A percentile compares a stretch with the other conserved stretches of the same genome.
Evolutionary conservation across 805 yeast species (phyloP).

Genomic region (Lipomyces chichibuensis): DNA sequence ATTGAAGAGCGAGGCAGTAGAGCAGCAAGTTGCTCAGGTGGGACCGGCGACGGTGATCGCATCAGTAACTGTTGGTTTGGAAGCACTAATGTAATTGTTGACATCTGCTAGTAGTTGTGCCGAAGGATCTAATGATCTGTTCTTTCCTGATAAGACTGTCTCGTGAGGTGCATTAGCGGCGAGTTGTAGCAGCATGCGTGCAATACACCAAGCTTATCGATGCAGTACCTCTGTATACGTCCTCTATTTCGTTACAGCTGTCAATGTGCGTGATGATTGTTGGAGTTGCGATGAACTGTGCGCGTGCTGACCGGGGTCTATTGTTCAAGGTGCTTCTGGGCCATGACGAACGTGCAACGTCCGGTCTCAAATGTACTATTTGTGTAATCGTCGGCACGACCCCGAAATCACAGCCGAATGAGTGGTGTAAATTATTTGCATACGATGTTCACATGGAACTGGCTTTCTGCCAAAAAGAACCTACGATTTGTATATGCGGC

Average conservation of each 20-base stretch:
- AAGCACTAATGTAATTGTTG: background rate
- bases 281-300: background rate
- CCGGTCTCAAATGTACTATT: background rate
- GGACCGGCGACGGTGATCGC: slow-evolving; percentile 6
- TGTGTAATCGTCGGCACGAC: background rate
- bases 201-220: background rate
- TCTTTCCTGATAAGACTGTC: background rate
- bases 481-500: background rate
- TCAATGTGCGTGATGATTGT: background rate
- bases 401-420: background rate
- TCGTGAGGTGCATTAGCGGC: slow-evolving; percentile 2
- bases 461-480: background rate
- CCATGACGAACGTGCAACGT: background rate
- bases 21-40: slow-evolving; percentile 5
- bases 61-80: background rate
- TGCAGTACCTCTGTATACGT: background rate
- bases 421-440: background rate
- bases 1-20: background rate
- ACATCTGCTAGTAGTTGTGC: background rate
- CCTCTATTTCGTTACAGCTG: background rate
- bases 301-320: background rate
- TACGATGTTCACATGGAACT: no score
- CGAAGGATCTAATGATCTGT: slow-evolving; percentile 1
- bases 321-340: background rate
- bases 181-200: background rate